phyloP scores from a whole-genome alignment of 2,329 filamentous ascomycete genomes.

The Dactylonectria estremocensis region DNA sequence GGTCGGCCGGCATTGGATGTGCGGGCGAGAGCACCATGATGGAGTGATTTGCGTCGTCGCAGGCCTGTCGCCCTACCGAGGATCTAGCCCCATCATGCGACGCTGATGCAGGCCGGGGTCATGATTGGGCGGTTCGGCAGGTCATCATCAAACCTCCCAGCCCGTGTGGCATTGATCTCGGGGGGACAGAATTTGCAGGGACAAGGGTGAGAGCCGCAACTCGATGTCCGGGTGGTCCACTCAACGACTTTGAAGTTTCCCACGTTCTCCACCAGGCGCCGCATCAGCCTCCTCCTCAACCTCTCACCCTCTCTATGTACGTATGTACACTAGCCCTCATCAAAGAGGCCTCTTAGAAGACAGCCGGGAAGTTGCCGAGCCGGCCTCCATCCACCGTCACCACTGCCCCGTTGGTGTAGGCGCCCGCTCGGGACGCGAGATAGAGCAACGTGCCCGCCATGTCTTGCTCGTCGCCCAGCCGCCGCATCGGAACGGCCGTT shows the following conservation, averaged over 20 bases:
- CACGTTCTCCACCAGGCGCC: not conserved
- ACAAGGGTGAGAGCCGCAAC: constrained; percentile 16
- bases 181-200: not conserved
- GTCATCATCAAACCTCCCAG: constrained; percentile 24
- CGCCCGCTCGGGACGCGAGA: constrained; percentile 75
- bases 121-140: constrained; percentile 29
- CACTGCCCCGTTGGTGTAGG: constrained; percentile 76
- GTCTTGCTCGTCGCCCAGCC: constrained; percentile 72
- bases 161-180: constrained; percentile 12
- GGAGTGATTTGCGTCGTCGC: constrained; percentile 17
- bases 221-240: constrained; percentile 32
- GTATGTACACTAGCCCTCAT: not conserved
- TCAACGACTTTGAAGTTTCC: not conserved
- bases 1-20: constrained; percentile 43
- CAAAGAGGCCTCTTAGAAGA: constrained; percentile 57
- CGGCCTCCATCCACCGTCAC: constrained; percentile 76
- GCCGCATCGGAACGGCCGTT: constrained; percentile 68
- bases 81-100: constrained; percentile 31
- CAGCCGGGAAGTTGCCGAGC: constrained; percentile 68
- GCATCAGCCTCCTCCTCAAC: constrained; percentile 16
- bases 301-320: not conserved
- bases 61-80: constrained; percentile 22
- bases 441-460: constrained; percentile 77
- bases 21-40: constrained; percentile 30
- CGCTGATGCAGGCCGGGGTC: constrained; percentile 28